These are phyloP conservation scores for Fusarium miscanthi DNA, from an alignment of 2,329 filamentous ascomycete species.

Conservation along the genomic window DNA sequence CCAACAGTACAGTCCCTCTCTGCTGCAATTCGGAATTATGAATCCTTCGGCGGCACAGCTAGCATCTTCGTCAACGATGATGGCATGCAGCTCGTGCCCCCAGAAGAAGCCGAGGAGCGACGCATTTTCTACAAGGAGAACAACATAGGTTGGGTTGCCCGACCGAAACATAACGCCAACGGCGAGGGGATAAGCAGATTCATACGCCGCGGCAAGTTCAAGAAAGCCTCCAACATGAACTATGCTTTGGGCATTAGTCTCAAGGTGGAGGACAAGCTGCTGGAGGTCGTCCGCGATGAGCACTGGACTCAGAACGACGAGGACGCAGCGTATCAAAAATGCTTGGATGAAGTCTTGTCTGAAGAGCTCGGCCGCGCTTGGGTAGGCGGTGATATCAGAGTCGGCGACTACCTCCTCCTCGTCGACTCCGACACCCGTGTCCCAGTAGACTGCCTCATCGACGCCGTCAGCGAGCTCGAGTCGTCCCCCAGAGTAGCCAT, in stretches of 20 bases:
- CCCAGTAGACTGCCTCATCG: slow-evolving; percentile 73
- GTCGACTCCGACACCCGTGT: slow-evolving; percentile 69
- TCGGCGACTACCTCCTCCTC: not conserved
- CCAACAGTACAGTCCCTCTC: slow-evolving; percentile 66
- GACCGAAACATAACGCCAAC: slow-evolving; percentile 48
- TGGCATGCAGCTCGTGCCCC: slow-evolving; percentile 69
- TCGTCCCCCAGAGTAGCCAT: slow-evolving; percentile 75
- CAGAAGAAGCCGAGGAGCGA: slow-evolving; percentile 59
- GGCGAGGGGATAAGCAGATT: slow-evolving; percentile 53
- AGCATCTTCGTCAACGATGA: slow-evolving; percentile 77
- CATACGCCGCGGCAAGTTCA: slow-evolving; percentile 68
- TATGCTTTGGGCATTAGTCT: slow-evolving; percentile 66
- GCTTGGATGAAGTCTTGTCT: not conserved
- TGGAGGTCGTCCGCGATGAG: not conserved
- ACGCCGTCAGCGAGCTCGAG: slow-evolving; percentile 77
- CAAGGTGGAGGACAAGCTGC: slow-evolving; percentile 63
- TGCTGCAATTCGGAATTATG: slow-evolving; percentile 69
- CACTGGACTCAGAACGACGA: not conserved
- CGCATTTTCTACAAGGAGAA: slow-evolving; percentile 67
- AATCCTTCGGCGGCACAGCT: slow-evolving; percentile 70
- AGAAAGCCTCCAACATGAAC: slow-evolving; percentile 76
- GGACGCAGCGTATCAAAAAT: not conserved
- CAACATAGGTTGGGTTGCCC: slow-evolving; percentile 66
- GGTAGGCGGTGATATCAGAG: not conserved
- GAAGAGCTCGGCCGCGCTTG: not conserved